Conservation (phyloP, 345 rosid species). For the Eucalyptus dawsonii region DNA sequence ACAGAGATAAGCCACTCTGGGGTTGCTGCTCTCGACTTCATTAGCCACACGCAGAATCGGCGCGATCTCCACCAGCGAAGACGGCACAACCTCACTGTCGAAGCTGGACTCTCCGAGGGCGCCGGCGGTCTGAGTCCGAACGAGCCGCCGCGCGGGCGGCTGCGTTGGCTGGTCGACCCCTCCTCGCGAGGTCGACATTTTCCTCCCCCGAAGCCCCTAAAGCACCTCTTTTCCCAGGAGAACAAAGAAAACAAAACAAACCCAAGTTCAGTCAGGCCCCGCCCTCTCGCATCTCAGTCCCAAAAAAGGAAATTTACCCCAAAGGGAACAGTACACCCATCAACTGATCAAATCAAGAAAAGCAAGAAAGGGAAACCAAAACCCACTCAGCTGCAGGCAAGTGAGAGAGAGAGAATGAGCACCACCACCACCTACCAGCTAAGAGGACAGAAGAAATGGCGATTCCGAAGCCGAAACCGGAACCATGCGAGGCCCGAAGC, state of each 20-base stretch:
- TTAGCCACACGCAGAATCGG: slow-evolving; percentile 99
- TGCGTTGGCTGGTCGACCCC: slow-evolving; percentile 29
- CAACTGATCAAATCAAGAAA: not conserved
- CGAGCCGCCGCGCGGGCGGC: slow-evolving; percentile 42
- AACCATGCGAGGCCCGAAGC: not conserved
- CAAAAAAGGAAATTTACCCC: not conserved
- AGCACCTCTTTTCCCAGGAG: not conserved
- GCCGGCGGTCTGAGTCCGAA: slow-evolving; percentile 88
- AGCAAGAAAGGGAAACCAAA: not conserved
- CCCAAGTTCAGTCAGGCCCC: not conserved
- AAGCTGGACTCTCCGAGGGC: slow-evolving; percentile 78
- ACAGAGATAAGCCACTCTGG: slow-evolving; percentile 97
- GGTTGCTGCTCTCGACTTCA: slow-evolving; percentile 86
- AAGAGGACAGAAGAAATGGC: not conserved
- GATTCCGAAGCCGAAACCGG: not conserved
- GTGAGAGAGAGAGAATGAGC: not conserved
- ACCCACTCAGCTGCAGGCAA: too few relatives aligned
- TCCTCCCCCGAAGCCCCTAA: not conserved
- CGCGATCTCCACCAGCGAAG: slow-evolving; percentile 87
- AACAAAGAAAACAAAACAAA: not conserved
- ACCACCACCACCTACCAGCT: not conserved
- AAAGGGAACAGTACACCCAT: not conserved
- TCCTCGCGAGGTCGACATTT: slow-evolving; percentile 48
- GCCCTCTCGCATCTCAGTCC: not conserved
- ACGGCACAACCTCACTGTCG: slow-evolving; percentile 97